These are phyloP conservation scores for Magnolia changhungtana DNA, from an alignment of 164 flowering plant genomes.

Conservation along the genomic window DNA sequence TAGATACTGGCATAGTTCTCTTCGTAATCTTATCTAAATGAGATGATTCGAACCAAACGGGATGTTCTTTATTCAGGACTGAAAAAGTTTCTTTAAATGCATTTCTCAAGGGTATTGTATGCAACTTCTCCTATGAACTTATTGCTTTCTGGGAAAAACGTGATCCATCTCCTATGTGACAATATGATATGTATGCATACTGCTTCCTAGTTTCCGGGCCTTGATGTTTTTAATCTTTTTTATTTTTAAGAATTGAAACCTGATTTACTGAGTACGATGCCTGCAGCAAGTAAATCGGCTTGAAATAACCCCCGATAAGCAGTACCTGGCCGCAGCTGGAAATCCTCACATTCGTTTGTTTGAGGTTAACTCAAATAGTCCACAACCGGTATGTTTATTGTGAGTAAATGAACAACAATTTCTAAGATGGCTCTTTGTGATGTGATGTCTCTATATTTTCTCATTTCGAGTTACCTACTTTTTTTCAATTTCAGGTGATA, in stretches of 20 bases:
- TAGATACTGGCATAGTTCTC: too few species aligned
- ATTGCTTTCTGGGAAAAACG: not conserved
- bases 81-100: too few species aligned
- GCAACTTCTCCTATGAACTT: not conserved
- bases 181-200: not conserved
- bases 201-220: not conserved
- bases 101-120: too few species aligned
- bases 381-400: constrained; percentile 65
- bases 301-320: constrained; percentile 90
- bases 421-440: not conserved
- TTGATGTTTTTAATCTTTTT: not conserved
- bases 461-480: not conserved
- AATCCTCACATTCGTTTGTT: constrained; percentile 96
- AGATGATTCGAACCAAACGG: too few species aligned
- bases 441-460: not conserved
- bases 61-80: too few species aligned
- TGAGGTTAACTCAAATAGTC: constrained; percentile 77
- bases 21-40: too few species aligned
- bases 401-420: too few species aligned
- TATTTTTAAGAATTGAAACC: not conserved
- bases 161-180: not conserved
- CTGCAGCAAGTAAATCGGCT: constrained; percentile 89
- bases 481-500: constrained; percentile 49
- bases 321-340: constrained; percentile 85
- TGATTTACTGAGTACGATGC: constrained; percentile 4